Conservation (phyloP, 305 asterid species). For the Plantago lanceolata region DNA sequence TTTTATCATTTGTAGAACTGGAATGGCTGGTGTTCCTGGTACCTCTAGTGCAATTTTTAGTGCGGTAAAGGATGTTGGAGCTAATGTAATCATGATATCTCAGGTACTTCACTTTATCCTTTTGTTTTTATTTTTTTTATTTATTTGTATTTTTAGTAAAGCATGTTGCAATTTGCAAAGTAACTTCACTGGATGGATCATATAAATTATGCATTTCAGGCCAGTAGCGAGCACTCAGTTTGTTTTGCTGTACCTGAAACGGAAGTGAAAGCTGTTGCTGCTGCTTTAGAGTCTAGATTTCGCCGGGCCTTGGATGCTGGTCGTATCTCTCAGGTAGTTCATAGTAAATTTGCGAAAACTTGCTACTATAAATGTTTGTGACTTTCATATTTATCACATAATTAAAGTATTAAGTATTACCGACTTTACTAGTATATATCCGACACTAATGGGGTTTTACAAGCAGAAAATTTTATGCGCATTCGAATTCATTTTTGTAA, state of each 20-base stretch:
- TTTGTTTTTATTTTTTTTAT: conserved; percentile 5
- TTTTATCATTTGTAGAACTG: conserved; percentile 83
- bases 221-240: conserved; percentile 97
- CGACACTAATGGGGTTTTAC: not conserved
- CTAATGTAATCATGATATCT: conserved; percentile 94
- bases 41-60: conserved; percentile 85
- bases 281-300: conserved; percentile 77
- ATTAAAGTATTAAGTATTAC: not conserved
- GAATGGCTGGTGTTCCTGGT: conserved; percentile 99
- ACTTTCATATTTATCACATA: not conserved
- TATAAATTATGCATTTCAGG: conserved; percentile 45
- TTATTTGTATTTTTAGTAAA: conserved; percentile 1
- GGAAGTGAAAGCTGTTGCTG: conserved; percentile 86
- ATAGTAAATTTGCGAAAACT: not conserved
- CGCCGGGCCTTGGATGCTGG: conserved; percentile 90
- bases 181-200: conserved; percentile 16
- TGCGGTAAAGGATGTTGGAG: conserved; percentile 92
- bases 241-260: conserved; percentile 99
- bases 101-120: conserved; percentile 43
- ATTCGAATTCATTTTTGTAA: not conserved
- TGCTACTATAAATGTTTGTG: too few relatives aligned
- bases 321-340: conserved; percentile 87
- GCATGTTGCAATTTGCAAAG: too few relatives aligned
- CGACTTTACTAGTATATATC: not conserved
- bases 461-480: not conserved